phyloP scores from a whole-genome alignment of 2,329 filamentous ascomycete species.

The Fusarium secorum region DNA sequence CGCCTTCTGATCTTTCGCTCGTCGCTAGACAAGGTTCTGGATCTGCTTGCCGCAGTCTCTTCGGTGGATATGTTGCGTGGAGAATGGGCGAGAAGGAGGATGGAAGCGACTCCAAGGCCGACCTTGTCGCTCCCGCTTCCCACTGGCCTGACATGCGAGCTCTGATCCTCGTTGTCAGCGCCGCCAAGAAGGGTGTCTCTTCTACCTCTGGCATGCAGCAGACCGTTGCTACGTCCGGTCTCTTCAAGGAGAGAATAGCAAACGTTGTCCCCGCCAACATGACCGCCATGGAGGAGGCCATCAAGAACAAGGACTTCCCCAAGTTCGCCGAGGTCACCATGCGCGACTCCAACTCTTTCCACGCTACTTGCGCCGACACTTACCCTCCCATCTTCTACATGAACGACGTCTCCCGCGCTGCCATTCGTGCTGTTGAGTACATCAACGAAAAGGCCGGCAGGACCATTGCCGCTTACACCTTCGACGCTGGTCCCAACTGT shows the following conservation, averaged over 20 bases:
- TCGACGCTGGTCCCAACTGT: constrained; percentile 95
- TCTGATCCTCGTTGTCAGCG: constrained; percentile 87
- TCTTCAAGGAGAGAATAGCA: constrained; percentile 80
- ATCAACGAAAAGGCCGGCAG: constrained; percentile 84
- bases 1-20: constrained; percentile 82
- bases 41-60: constrained; percentile 90
- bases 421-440: constrained; percentile 86
- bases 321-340: constrained; percentile 91
- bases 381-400: constrained; percentile 98
- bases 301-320: constrained; percentile 80
- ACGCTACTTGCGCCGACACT: constrained; percentile 92
- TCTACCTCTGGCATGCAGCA: constrained; percentile 97
- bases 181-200: constrained; percentile 94
- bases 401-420: constrained; percentile 89
- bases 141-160: constrained; percentile 98
- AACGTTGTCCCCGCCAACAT: constrained; percentile 84
- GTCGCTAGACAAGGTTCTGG: constrained; percentile 95
- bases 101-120: constrained; percentile 86
- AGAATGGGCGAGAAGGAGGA: constrained; percentile 78
- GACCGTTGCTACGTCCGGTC: constrained; percentile 87
- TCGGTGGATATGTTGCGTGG: constrained; percentile 97
- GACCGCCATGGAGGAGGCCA: constrained; percentile 83
- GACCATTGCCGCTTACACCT: constrained; percentile 91
- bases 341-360: constrained; percentile 97
- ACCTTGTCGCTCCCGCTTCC: constrained; percentile 83